phyloP scores from a whole-genome alignment of 2,329 filamentous ascomycete genomes.

The Sarocladium brachiariae region DNA sequence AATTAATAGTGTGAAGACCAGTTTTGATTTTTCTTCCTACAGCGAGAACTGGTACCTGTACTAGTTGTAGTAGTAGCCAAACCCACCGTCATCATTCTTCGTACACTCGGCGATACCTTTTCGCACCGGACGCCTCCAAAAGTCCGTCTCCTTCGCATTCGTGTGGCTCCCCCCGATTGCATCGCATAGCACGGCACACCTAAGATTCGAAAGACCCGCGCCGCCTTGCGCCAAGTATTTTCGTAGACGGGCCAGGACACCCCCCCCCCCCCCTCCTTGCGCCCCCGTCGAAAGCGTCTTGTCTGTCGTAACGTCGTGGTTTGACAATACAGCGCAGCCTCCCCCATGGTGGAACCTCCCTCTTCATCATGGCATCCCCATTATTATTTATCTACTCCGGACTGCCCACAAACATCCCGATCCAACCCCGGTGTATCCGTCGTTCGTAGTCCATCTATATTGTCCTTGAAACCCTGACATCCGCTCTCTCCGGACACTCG shows the following conservation, averaged over 20 bases:
- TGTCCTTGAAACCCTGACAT: not conserved
- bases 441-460: not conserved
- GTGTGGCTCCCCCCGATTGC: conserved; percentile 1
- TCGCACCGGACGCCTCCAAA: too few species aligned
- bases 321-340: conserved; percentile 1
- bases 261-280: not conserved
- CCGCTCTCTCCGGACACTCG: not conserved
- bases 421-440: conserved; percentile 6
- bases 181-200: not conserved
- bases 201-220: not conserved
- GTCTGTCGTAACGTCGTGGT: conserved; percentile 9
- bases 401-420: not conserved
- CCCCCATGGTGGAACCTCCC: not conserved
- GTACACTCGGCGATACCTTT: too few species aligned
- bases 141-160: not conserved
- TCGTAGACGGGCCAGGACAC: not conserved
- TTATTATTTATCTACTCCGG: conserved; percentile 8
- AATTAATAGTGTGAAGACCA: too few species aligned
- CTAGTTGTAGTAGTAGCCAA: too few species aligned
- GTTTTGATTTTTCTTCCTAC: too few species aligned
- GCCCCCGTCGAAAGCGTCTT: not conserved
- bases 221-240: conserved; percentile 1
- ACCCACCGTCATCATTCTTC: too few species aligned
- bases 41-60: too few species aligned
- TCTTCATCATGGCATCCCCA: conserved; percentile 1